Base-by-base conservation (phyloP, 345 rosid genomes). In the Turritis glabra region DNA sequence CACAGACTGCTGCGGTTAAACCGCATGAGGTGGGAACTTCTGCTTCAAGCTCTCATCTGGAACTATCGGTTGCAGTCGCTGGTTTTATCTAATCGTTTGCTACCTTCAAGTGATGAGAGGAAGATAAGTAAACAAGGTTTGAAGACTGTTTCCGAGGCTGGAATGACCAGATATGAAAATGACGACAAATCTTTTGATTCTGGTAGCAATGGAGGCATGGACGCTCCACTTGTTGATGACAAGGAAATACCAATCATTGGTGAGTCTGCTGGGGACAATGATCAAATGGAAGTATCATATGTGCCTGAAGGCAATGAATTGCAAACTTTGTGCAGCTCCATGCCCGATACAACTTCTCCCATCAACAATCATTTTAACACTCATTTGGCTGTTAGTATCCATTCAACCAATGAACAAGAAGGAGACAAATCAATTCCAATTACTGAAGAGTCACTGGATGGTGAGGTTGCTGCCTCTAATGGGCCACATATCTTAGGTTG, bases 11-110 rank as follows among this genome's bases (percentile, higher is more conserved):
- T 92, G 47, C 79, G 79, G 67, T 72, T 90, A 79, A 95, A 89
- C 77, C 79, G 85, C 40, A 38, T 87, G 64, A 64, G 84, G 70
- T 92, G 94, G 99, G 94, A 89, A 70, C 91, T 95, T 71, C 77
- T 89, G 75, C 84, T 95, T 72, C 88, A 83, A 81, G 85, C 98
- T 41, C 78, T 53, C 73, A 76, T 89, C 61, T 95, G 99, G 99
- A 86, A 92, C 81, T 55, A 66, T 23, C 91, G 98, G 21, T 52
- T 95, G 75, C 83, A 87, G 76, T 86, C 91, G 14, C 83, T 95
- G 44, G 78, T 83, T 25, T 82, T 54, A 72, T 82, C 83, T 78
- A 83, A 81, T 78, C 81, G 85, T 69, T 79, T 82, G 22, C 63
- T 73, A 63, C 77, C 83, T 43, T 62, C 73, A 37, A 26, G 65